These are phyloP conservation scores for Chalciporus pseudorubinellus DNA, from an alignment of 768 basidiomycete genomes.

Conservation along the genomic window DNA sequence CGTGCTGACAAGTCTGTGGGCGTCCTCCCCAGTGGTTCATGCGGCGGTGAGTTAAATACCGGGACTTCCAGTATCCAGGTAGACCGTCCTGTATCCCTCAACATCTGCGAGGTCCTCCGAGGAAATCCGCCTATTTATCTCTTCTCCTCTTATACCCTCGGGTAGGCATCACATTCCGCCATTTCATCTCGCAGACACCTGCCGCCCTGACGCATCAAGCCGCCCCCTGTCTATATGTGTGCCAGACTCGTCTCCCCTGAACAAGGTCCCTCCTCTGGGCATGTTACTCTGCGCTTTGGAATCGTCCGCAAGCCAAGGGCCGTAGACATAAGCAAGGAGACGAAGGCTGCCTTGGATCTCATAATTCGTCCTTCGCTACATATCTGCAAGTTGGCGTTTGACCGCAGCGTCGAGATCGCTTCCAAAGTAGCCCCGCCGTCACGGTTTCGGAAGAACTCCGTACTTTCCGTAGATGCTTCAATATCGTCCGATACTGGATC, in stretches of 20 bases:
- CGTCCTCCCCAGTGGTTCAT: constrained; percentile 1
- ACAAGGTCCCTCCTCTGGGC: constrained; percentile 9
- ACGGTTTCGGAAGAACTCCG: constrained; percentile 9
- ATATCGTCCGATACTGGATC: constrained; percentile 5
- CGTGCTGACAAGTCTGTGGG: constrained; percentile 8
- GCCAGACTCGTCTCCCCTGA: constrained; percentile 1
- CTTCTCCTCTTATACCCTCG: constrained; percentile 1
- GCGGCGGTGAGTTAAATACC: constrained; percentile 26
- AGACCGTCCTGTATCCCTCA: constrained; percentile 1
- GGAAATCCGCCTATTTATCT: constrained; percentile 3
- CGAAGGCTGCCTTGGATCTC: constrained; percentile 17
- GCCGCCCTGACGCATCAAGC: background rate
- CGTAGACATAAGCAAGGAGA: constrained; percentile 15
- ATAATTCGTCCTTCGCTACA: constrained; percentile 23
- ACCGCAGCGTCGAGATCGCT: constrained; percentile 1
- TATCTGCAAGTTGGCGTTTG: constrained; percentile 19
- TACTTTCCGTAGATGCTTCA: constrained; percentile 3
- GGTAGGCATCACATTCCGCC: background rate
- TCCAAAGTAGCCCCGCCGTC: background rate
- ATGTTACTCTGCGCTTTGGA: constrained; percentile 6
- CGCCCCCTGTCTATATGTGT: constrained; percentile 10
- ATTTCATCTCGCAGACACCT: background rate
- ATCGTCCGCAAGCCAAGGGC: constrained; percentile 12
- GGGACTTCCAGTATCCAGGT: background rate
- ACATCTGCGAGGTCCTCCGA: background rate